phyloP scores from a whole-genome alignment of 495 filamentous ascomycete genomes.

The Glonium stellatum region DNA sequence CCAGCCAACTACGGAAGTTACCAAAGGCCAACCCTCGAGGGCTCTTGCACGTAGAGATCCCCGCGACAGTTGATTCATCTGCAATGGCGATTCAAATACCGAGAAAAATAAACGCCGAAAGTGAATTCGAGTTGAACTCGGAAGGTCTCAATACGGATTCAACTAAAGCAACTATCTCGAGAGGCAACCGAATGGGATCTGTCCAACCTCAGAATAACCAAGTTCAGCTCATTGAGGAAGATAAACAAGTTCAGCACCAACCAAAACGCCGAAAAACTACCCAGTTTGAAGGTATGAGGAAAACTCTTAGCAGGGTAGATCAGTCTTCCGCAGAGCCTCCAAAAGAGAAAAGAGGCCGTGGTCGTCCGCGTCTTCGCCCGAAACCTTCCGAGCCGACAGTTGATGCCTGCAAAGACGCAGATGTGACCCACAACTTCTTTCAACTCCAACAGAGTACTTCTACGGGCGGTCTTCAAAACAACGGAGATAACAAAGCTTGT shows the following conservation, averaged over 20 bases:
- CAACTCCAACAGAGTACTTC: not conserved
- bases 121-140: not conserved
- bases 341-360: constrained; percentile 24
- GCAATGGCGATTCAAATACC: not conserved
- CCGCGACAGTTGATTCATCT: not conserved
- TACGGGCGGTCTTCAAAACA: not conserved
- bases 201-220: not conserved
- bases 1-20: not conserved
- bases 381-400: not conserved
- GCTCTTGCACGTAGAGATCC: not conserved
- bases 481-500: not conserved
- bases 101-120: not conserved
- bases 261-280: constrained; percentile 19
- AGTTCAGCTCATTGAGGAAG: not conserved
- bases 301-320: not conserved
- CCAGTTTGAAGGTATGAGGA: not conserved
- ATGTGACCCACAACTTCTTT: not conserved
- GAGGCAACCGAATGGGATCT: not conserved
- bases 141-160: not conserved
- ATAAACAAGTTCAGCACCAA: not conserved
- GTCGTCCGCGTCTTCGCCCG: constrained; percentile 17
- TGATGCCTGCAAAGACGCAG: not conserved
- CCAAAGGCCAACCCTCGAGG: not conserved
- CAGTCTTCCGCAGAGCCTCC: not conserved
- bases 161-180: not conserved